phyloP scores from a whole-genome alignment of 1,284 basidiomycete genomes.

The Tilletia walkeri region DNA sequence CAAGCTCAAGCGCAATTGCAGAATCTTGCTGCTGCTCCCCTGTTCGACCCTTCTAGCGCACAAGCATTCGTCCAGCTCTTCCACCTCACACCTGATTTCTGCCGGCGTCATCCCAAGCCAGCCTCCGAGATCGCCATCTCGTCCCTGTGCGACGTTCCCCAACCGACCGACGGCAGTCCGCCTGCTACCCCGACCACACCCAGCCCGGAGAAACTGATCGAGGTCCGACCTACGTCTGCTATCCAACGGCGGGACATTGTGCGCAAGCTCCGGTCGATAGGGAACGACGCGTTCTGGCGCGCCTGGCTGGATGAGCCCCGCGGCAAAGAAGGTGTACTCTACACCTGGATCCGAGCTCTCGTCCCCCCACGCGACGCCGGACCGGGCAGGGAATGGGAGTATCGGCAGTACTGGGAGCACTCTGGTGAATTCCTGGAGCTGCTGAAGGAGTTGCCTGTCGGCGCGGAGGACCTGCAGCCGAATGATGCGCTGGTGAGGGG shows the following conservation, averaged over 20 bases:
- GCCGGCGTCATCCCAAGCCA: background rate
- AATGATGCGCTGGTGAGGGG: background rate
- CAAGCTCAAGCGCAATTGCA: too few relatives aligned
- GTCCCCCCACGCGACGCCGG: background rate
- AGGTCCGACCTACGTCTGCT: background rate
- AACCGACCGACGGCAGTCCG: too few relatives aligned
- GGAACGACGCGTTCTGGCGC: background rate
- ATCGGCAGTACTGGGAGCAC: background rate
- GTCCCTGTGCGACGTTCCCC: background rate
- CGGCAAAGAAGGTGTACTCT: background rate
- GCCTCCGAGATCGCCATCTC: constrained; percentile 3
- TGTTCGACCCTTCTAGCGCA: background rate
- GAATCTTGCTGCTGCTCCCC: background rate
- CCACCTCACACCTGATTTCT: constrained; percentile 3
- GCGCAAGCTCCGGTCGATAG: background rate
- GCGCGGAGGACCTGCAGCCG: background rate
- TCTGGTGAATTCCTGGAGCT: background rate
- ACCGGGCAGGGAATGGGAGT: background rate
- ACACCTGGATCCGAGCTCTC: background rate
- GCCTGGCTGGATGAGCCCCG: background rate
- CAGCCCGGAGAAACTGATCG: background rate
- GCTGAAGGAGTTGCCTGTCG: background rate
- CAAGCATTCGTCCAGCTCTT: background rate
- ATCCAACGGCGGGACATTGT: background rate
- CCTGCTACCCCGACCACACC: background rate